phyloP scores from a whole-genome alignment of 2,329 filamentous ascomycete species.

The Annulohypoxylon truncatum region DNA sequence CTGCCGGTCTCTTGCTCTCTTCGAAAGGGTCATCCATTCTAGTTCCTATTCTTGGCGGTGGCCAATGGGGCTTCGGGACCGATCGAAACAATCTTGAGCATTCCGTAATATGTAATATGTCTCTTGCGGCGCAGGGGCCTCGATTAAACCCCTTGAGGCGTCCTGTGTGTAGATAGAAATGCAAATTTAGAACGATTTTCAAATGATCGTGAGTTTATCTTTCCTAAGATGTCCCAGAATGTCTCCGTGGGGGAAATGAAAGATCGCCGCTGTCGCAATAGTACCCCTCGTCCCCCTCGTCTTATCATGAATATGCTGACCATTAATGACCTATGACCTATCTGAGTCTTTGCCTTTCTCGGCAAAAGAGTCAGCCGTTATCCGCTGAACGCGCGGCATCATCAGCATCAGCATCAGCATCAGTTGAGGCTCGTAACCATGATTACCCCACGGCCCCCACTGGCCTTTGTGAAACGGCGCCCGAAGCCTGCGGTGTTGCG shows the following conservation, averaged over 20 bases:
- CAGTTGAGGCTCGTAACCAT: slow-evolving; percentile 31
- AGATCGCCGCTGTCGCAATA: slow-evolving; percentile 25
- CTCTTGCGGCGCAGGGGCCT: slow-evolving; percentile 27
- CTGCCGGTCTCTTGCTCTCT: slow-evolving; percentile 9
- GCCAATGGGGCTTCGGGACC: slow-evolving; percentile 31
- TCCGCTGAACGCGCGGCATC: slow-evolving; percentile 27
- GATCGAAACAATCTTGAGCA: slow-evolving; percentile 35
- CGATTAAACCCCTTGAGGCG: slow-evolving; percentile 22
- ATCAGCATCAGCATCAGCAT: slow-evolving; percentile 11
- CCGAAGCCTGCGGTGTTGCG: slow-evolving; percentile 25
- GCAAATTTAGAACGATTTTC: slow-evolving; percentile 34
- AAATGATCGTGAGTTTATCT: neutral
- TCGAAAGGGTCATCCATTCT: slow-evolving; percentile 4
- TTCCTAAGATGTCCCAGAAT: neutral
- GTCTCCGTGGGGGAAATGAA: slow-evolving; percentile 22
- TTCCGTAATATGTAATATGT: slow-evolving; percentile 15
- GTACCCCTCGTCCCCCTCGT: slow-evolving; percentile 1
- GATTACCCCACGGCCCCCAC: slow-evolving; percentile 27
- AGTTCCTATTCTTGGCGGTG: slow-evolving; percentile 23
- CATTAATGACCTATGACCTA: neutral
- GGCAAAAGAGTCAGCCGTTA: neutral
- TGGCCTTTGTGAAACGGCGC: slow-evolving; percentile 23
- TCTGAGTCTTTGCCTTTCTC: neutral
- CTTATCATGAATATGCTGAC: slow-evolving; percentile 12
- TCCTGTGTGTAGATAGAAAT: slow-evolving; percentile 13